Percentiles rank a stretch among this genome's conserved stretches.
Conservation (phyloP, 2,329 filamentous ascomycete species). For the Xylariaceae sp. region DNA sequence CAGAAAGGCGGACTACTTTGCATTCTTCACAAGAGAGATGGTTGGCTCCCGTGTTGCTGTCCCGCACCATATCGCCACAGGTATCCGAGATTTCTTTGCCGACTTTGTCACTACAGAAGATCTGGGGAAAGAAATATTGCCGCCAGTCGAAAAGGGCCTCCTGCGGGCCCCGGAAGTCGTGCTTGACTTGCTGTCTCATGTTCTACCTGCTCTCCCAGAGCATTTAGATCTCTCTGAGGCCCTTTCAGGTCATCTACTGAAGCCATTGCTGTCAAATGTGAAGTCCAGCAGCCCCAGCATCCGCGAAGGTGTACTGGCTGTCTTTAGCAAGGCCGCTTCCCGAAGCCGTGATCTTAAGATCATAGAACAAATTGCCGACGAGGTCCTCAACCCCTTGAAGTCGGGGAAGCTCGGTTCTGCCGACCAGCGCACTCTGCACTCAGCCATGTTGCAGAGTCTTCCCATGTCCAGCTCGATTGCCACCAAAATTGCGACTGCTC, state of each 20-base stretch:
- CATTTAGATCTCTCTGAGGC: constrained; percentile 70
- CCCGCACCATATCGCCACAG: constrained; percentile 62
- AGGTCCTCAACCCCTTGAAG: constrained; percentile 74
- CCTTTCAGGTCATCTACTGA: constrained; percentile 66
- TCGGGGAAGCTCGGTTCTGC: constrained; percentile 74
- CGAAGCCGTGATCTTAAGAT: constrained; percentile 40
- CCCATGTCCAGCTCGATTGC: constrained; percentile 55
- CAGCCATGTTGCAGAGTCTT: constrained; percentile 67
- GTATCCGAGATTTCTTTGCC: constrained; percentile 74
- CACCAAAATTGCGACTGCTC: constrained; percentile 55
- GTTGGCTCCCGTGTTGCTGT: constrained; percentile 69
- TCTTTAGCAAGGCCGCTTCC: constrained; percentile 60
- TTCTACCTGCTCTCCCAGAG: constrained; percentile 62
- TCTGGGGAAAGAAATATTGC: constrained; percentile 66
- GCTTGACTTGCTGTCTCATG: constrained; percentile 66
- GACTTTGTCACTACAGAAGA: constrained; percentile 69
- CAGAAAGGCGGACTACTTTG: constrained; percentile 65
- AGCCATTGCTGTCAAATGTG: constrained; percentile 80
- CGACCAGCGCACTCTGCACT: constrained; percentile 77
- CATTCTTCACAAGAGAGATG: constrained; percentile 80
- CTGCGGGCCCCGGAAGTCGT: constrained; percentile 86
- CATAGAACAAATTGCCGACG: constrained; percentile 64
- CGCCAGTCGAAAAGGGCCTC: constrained; percentile 80
- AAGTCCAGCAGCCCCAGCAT: constrained; percentile 82
- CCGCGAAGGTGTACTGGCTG: constrained; percentile 65